A percentile compares a stretch with the other conserved stretches of the same genome.
Conservation (phyloP, 176 grass and related monocot genomes). For the Dactylis glomerata region DNA sequence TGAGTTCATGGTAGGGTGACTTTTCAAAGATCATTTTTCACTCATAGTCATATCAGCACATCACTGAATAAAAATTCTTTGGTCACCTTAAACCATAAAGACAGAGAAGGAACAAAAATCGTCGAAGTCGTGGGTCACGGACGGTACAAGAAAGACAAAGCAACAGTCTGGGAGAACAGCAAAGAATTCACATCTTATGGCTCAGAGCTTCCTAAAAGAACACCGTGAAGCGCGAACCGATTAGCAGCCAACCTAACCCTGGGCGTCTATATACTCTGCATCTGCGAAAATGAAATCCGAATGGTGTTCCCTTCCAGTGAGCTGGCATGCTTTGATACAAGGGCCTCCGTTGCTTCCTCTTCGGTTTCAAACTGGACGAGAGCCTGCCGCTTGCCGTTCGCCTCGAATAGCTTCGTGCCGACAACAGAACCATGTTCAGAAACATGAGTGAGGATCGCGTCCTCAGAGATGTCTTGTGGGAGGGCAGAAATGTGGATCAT, state of each 20-base stretch:
- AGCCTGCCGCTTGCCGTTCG: constrained; percentile 79
- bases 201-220: constrained; percentile 29
- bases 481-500: constrained; percentile 95
- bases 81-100: not conserved
- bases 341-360: constrained; percentile 74
- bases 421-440: constrained; percentile 70
- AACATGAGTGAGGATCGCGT: constrained; percentile 53
- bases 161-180: not conserved
- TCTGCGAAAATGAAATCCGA: constrained; percentile 91
- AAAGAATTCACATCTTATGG: constrained; percentile 41
- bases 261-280: constrained; percentile 61
- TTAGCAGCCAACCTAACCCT: not conserved
- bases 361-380: constrained; percentile 70
- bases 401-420: constrained; percentile 84
- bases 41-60: not conserved
- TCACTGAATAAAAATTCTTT: not conserved
- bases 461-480: constrained; percentile 67
- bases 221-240: not conserved
- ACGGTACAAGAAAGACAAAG: constrained; percentile 22
- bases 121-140: not conserved
- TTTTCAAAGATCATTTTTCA: not conserved
- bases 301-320: constrained; percentile 65
- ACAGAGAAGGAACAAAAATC: not conserved
- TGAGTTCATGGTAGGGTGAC: not conserved
- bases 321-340: constrained; percentile 85